Base-by-base conservation (phyloP, 257 asterid genomes). In the Mitragyna speciosa region DNA sequence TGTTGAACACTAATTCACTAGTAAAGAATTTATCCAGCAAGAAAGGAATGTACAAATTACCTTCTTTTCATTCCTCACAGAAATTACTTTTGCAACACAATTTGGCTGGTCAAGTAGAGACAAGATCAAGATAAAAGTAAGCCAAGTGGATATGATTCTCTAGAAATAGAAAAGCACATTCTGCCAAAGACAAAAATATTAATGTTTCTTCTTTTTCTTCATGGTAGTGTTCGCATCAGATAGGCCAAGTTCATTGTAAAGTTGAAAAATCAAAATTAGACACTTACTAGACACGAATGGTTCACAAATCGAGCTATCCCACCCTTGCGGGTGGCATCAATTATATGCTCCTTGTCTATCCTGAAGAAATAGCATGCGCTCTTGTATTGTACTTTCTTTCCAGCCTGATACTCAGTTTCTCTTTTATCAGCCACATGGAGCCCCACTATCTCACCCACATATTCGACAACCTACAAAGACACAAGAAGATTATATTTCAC, bases 251-350 rank as follows among this genome's bases (percentile, higher is more conserved):
- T 30, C 41, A 28, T 65, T 65, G 70, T 19, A 70, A 70, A 2
- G 2, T 39, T 20, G n/a, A 54, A 54, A 20, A 54, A 20, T 54
- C 2, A 54, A 54, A 54, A 54, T 20, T 54, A 84, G 15, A 54
- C 15, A 66, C 58, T 22, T 88, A 89, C 95, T 86, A 78, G 70
- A 78, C 95, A 91, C 39, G 95, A 91, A 85, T 91, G 93, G 82
- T 91, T 91, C 77, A 91, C 93, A 76, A 91, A 91, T 72, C 93
- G 89, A 52, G 93, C 95, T 84, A 91, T 91, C 81, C 95, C 93
- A 65, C 93, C 95, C 86, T 91, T 89, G 52, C 90, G 89, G 71
- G 95, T 91, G 71, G 93, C 95, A 82, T 91, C 95, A 26, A 91
- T 85, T 66, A 91, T 87, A 80, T 82, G 86, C 77, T 89, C 93